Percentiles rank a stretch among this genome's conserved stretches.
Conservation (phyloP, 768 basidiomycete species). For the Suillus weaverae region DNA sequence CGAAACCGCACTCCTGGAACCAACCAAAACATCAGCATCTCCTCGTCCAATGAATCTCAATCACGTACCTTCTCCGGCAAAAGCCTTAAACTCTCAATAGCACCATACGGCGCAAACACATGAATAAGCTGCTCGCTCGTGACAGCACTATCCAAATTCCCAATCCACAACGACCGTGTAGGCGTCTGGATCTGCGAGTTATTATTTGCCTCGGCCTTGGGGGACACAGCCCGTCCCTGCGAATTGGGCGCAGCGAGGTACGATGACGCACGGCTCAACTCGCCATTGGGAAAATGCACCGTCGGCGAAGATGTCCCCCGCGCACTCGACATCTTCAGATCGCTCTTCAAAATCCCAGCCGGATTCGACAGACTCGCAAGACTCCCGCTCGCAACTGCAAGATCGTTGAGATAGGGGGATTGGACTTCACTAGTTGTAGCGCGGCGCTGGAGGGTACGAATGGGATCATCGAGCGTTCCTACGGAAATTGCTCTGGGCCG, state of each 20-base stretch:
- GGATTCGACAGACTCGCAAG: constrained; percentile 29
- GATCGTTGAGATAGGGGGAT: constrained; percentile 55
- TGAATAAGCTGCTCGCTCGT: constrained; percentile 93
- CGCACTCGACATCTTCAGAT: constrained; percentile 45
- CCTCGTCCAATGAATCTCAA: constrained; percentile 3
- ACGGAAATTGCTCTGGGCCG: constrained; percentile 86
- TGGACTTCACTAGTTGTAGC: constrained; percentile 58
- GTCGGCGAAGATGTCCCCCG: constrained; percentile 47
- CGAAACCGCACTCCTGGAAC: constrained; percentile 92
- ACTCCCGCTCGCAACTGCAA: constrained; percentile 40
- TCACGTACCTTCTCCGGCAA: constrained; percentile 89
- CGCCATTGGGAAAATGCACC: constrained; percentile 72
- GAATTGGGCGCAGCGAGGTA: constrained; percentile 70
- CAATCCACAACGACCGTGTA: constrained; percentile 97
- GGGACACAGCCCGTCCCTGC: constrained; percentile 77
- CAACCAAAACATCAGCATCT: constrained; percentile 18
- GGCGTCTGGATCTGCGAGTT: constrained; percentile 85
- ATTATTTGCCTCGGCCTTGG: constrained; percentile 67
- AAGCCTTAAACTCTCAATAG: constrained; percentile 92
- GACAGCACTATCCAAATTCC: constrained; percentile 92
- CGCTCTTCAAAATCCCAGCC: constrained; percentile 57
- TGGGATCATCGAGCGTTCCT: constrained; percentile 81
- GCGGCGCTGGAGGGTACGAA: constrained; percentile 68
- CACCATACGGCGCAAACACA: constrained; percentile 95
- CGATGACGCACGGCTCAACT: constrained; percentile 57